A percentile compares a stretch with the other conserved stretches of the same genome.
Evolutionary conservation across 2,329 filamentous ascomycete species (phyloP).

Genomic region (Ascochyta clinopodiicola): DNA sequence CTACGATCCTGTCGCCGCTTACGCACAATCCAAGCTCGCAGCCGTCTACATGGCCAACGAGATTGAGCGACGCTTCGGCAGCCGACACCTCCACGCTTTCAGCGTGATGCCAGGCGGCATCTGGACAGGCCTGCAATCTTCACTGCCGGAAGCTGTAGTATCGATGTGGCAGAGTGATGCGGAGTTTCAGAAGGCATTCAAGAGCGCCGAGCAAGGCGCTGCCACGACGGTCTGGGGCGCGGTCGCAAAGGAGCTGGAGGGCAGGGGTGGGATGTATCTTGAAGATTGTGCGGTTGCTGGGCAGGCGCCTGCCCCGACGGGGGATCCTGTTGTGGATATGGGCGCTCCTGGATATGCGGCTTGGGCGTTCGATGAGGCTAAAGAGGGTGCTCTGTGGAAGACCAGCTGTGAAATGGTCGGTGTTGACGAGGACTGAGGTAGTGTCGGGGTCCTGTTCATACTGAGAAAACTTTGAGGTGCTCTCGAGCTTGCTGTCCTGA

Average conservation of each 20-base stretch:
- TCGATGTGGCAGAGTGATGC: slow-evolving; percentile 10
- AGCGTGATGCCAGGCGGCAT: slow-evolving; percentile 58
- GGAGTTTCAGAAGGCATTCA: slow-evolving; percentile 18
- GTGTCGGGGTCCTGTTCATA: not conserved
- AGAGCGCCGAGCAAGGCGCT: slow-evolving; percentile 45
- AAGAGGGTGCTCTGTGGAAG: not conserved
- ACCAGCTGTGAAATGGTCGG: not conserved
- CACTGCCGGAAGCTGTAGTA: slow-evolving; percentile 8
- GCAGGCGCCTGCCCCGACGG: not conserved
- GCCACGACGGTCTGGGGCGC: slow-evolving; percentile 48
- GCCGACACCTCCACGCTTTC: slow-evolving; percentile 53
- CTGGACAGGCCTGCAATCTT: slow-evolving; percentile 37
- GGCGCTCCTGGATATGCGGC: not conserved
- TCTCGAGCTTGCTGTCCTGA: no score
- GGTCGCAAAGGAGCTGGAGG: slow-evolving; percentile 49
- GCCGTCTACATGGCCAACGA: slow-evolving; percentile 60
- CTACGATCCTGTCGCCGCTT: slow-evolving; percentile 36
- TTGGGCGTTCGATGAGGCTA: not conserved
- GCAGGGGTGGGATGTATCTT: not conserved
- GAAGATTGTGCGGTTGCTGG: not conserved
- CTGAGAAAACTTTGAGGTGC: not conserved
- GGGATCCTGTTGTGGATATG: not conserved
- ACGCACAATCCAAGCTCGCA: slow-evolving; percentile 59
- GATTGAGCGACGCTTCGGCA: slow-evolving; percentile 57
- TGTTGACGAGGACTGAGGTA: not conserved